Conservation (phyloP, 345 rosid genomes). For the Eucalyptus shirleyi region DNA sequence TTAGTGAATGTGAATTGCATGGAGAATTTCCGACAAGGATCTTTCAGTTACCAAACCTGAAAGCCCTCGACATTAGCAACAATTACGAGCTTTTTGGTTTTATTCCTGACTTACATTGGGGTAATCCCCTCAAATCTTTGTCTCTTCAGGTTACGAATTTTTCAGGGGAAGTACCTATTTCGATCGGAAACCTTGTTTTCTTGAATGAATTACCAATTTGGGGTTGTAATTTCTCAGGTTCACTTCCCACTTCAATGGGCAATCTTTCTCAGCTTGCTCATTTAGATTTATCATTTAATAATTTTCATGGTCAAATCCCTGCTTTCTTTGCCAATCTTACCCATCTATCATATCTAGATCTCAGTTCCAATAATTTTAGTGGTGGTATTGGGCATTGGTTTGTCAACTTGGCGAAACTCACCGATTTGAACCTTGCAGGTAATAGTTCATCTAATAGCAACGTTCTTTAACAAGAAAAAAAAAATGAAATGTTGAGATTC, state of each 20-base stretch:
- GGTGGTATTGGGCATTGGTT: background rate
- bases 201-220: background rate
- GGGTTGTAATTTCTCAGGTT: fast-evolving
- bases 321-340: background rate
- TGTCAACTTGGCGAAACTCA: background rate
- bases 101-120: background rate
- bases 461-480: background rate
- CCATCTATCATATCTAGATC: background rate
- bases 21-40: fast-evolving
- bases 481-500: no score
- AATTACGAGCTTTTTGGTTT: fast-evolving
- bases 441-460: background rate
- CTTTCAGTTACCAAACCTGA: fast-evolving
- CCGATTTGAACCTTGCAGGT: fast-evolving
- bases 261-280: background rate
- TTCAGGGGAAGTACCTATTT: background rate
- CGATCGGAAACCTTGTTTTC: background rate
- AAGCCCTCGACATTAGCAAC: fast-evolving
- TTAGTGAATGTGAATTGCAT: fast-evolving
- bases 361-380: fast-evolving
- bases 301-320: background rate
- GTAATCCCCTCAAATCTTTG: background rate
- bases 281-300: fast-evolving
- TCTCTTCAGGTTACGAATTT: fast-evolving
- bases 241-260: background rate